Conservation (phyloP, 176 grass and related monocot genomes). For the Alopecurus myosuroides region DNA sequence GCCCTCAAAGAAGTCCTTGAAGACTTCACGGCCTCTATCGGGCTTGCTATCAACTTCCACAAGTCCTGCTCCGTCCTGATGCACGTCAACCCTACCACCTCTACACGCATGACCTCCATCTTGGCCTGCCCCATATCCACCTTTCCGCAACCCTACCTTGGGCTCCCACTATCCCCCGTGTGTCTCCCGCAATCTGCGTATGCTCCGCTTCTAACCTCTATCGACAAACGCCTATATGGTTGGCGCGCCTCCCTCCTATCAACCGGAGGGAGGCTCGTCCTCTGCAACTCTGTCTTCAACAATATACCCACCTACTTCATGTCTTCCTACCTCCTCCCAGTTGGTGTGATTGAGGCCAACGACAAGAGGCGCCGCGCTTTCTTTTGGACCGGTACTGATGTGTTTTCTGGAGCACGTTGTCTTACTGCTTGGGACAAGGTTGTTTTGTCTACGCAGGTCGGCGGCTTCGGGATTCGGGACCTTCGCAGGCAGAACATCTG, state of each 20-base stretch:
- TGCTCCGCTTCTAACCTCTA: background rate
- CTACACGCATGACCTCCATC: background rate
- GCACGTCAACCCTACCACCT: background rate
- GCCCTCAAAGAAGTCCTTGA: background rate
- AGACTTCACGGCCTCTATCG: accelerated
- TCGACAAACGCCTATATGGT: background rate
- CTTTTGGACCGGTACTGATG: background rate
- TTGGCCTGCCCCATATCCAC: background rate
- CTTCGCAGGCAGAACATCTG: background rate
- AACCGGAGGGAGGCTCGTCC: background rate
- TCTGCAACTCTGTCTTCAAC: background rate
- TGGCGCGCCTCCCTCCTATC: too few relatives aligned
- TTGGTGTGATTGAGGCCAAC: background rate
- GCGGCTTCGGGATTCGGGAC: background rate
- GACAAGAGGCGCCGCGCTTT: background rate
- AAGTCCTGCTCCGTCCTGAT: background rate
- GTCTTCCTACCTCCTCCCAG: background rate
- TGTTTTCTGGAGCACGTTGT: background rate
- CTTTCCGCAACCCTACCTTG: background rate
- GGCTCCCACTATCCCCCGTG: background rate
- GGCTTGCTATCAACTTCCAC: background rate
- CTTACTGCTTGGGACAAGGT: background rate
- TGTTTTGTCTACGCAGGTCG: too few relatives aligned
- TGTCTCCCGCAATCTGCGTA: background rate
- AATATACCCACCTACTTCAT: background rate